These are phyloP conservation scores for Epichloe typhina DNA, from an alignment of 2,329 filamentous ascomycete species.

Conservation along the genomic window DNA sequence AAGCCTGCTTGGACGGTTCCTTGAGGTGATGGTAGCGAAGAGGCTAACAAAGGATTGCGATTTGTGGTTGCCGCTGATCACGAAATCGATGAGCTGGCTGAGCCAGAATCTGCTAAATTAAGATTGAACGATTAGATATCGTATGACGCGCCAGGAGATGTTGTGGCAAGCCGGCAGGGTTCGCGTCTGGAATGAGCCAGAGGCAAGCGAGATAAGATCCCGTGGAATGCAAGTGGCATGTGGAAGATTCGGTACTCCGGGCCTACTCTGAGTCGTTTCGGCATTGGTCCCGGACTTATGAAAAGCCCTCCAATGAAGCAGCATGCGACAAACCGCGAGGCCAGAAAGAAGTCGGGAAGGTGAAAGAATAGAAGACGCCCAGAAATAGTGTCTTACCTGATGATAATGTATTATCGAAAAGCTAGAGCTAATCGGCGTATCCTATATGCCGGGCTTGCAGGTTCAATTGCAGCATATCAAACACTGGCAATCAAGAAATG, in stretches of 20 bases:
- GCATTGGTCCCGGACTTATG: neutral
- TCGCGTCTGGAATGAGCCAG: conserved; percentile 13
- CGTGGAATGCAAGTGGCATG: conserved; percentile 6
- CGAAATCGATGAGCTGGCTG: neutral
- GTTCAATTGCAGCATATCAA: neutral
- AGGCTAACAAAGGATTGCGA: neutral
- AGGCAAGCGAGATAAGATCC: conserved; percentile 4
- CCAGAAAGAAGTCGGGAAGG: neutral
- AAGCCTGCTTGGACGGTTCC: neutral
- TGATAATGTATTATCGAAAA: neutral
- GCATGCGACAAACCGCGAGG: neutral
- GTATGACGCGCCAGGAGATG: conserved; percentile 6
- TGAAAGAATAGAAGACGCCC: neutral
- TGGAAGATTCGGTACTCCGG: neutral
- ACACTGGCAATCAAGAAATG: neutral
- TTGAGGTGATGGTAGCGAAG: neutral
- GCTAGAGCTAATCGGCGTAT: neutral
- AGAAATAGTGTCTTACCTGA: conserved; percentile 1
- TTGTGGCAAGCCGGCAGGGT: conserved; percentile 9
- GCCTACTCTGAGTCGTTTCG: neutral
- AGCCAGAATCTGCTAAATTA: conserved; percentile 1
- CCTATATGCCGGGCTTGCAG: neutral
- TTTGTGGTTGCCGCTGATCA: neutral
- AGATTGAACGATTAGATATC: conserved; percentile 6
- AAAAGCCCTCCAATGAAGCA: neutral